Evolutionary conservation across 208 protist genomes (phyloP).

Genomic region (Leishmania tarentolae): DNA sequence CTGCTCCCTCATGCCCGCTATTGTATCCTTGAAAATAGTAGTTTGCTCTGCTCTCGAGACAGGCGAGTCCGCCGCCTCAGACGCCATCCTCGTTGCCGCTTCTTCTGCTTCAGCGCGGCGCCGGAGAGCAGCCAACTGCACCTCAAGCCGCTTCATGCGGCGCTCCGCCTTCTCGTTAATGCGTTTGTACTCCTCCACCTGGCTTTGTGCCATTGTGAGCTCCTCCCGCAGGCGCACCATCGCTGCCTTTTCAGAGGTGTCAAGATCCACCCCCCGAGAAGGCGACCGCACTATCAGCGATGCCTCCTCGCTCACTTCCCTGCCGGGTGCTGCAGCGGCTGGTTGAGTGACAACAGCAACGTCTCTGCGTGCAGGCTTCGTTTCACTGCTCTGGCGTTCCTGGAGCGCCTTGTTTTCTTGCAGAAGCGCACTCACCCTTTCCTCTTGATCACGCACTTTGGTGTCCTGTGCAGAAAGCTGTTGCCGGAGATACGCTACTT

Average conservation of each 20-base stretch:
- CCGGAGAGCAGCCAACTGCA: slow-evolving; percentile 6
- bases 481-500: not conserved
- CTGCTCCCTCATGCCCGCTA: not conserved
- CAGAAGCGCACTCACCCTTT: not conserved
- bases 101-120: slow-evolving; percentile 1
- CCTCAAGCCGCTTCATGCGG: slow-evolving; percentile 20
- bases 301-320: not conserved
- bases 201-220: slow-evolving; percentile 11
- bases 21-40: not conserved
- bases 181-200: slow-evolving; percentile 10
- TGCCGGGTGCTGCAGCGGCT: not conserved
- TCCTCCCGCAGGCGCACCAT: slow-evolving; percentile 19
- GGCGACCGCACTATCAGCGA: not conserved
- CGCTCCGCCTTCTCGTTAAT: slow-evolving; percentile 21
- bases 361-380: not conserved
- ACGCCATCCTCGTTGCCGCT: not conserved
- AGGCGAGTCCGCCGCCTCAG: not conserved
- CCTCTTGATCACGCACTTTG: not conserved
- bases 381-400: not conserved
- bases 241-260: not conserved
- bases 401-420: not conserved
- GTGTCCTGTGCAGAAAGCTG: not conserved
- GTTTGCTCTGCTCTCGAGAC: not conserved
- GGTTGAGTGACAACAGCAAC: not conserved
- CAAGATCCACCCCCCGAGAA: slow-evolving; percentile 14